Base-by-base conservation (phyloP, 2,329 filamentous ascomycete species). In the Penicillium vulpinum region DNA sequence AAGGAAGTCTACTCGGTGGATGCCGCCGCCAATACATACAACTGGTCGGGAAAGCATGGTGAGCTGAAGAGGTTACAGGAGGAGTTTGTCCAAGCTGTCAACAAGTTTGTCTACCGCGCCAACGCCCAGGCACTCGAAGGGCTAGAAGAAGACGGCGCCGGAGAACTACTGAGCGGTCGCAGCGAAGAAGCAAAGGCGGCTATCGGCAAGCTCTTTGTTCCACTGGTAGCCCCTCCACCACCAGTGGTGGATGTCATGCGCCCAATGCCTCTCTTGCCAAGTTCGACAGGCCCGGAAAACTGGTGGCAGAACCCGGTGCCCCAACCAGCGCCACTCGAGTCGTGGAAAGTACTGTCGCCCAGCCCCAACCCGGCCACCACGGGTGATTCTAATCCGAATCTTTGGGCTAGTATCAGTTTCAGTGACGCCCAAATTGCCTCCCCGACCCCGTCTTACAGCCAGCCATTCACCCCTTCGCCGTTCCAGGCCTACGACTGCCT, bases 51-150 rank as follows among this genome's bases (percentile, higher is more conserved):
- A 77, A 97, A 97, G 84, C 92, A 97, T 70, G 84, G 89, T 67
- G 93, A 97, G 73, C 84, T 95, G 79, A 97, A 96, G 86, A 97
- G 96, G 81, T 83, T 97, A 68, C 94, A 97, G 74, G 91, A 97
- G 59, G 92, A 96, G 70, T 97, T 97, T 71, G 85, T 97, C 63
- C 93, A 97, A 79, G 91, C 92, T 64, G 88, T 93, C 80, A 99
- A 99, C 85, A 93, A 89, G 78, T 99, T 95, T 71, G 93, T 99
- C 71, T 99, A 90, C 79, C 88, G 92, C 71, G 92, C 93, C 16
- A 87, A 90, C 69, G 92, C 91, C 63, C 87, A 88, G 60, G 94
- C 92, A 44, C 84, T 99, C 52, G 94, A 99, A 78, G 94, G 94
- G 56, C 83, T 97, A 63, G 94, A 99, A 80, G 94, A 97, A 79